phyloP scores from a whole-genome alignment of 768 basidiomycete species.

The Russula brevipes region DNA sequence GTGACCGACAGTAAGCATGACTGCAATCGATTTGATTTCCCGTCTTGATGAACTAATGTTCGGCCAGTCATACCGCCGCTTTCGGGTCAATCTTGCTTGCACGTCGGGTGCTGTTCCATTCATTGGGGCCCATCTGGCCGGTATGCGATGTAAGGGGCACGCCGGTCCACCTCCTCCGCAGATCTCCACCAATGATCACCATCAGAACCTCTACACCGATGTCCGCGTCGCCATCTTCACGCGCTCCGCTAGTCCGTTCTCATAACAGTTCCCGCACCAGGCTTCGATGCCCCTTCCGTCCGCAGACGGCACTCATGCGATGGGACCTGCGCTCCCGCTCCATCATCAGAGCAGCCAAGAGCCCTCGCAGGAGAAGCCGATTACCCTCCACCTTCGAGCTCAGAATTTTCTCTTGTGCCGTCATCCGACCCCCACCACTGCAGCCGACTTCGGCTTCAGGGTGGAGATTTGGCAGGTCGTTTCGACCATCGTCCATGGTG shows the following conservation, averaged over 20 bases:
- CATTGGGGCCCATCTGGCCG: constrained; percentile 53
- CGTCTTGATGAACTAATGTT: constrained; percentile 13
- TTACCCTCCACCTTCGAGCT: constrained; percentile 8
- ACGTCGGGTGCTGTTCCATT: constrained; percentile 47
- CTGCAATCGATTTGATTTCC: not conserved
- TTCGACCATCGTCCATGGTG: not conserved
- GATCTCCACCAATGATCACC: constrained; percentile 25
- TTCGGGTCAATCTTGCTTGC: constrained; percentile 67
- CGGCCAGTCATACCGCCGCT: constrained; percentile 62
- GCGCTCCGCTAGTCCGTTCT: not conserved
- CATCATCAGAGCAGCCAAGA: not conserved
- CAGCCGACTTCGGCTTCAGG: not conserved
- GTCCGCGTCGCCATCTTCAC: not conserved
- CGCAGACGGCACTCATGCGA: not conserved
- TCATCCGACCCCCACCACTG: constrained; percentile 2
- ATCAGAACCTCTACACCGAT: constrained; percentile 15
- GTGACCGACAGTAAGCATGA: constrained; percentile 20
- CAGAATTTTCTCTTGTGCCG: constrained; percentile 12
- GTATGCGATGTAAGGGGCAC: constrained; percentile 73
- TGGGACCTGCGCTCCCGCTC: not conserved
- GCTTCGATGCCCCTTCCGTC: constrained; percentile 5
- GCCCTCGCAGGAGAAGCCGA: not conserved
- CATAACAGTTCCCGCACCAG: not conserved
- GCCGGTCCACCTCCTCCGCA: constrained; percentile 30
- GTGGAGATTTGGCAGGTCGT: not conserved